phyloP scores from a whole-genome alignment of 208 protist species.

The Strigomonas culicis region DNA sequence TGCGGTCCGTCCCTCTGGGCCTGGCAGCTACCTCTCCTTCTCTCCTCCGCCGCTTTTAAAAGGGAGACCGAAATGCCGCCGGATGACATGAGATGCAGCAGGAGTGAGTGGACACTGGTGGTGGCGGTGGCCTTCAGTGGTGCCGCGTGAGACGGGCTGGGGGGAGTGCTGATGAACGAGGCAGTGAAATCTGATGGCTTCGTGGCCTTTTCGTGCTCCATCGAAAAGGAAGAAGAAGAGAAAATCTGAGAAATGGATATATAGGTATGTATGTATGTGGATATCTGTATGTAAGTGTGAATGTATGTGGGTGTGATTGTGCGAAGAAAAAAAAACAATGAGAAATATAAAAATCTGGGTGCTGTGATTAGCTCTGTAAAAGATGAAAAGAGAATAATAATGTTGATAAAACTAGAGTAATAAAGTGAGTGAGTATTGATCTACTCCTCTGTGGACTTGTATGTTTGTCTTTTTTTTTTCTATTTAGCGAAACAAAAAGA shows the following conservation, averaged over 20 bases:
- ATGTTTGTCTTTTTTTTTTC: neutral
- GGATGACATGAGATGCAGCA: too few relatives aligned
- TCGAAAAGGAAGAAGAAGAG: neutral
- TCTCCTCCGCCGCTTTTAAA: too few relatives aligned
- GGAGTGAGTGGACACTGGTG: too few relatives aligned
- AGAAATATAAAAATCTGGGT: neutral
- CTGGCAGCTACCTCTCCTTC: too few relatives aligned
- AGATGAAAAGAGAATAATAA: neutral
- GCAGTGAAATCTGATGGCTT: too few relatives aligned
- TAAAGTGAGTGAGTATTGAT: neutral
- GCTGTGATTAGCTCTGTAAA: neutral
- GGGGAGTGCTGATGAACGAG: too few relatives aligned
- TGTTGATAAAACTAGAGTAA: neutral
- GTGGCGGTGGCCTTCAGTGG: too few relatives aligned
- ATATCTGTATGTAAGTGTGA: neutral
- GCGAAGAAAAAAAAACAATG: neutral
- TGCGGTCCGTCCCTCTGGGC: too few relatives aligned
- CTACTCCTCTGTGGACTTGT: neutral
- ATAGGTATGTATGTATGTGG: neutral
- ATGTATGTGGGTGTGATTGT: neutral
- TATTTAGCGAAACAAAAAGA: constrained; percentile 2
- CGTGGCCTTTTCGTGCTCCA: neutral
- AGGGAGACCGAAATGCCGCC: too few relatives aligned
- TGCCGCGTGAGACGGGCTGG: too few relatives aligned
- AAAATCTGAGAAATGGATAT: neutral